Evolutionary conservation across 2,329 filamentous ascomycete genomes (phyloP).

Genomic region (Aspergillus intermedius): DNA sequence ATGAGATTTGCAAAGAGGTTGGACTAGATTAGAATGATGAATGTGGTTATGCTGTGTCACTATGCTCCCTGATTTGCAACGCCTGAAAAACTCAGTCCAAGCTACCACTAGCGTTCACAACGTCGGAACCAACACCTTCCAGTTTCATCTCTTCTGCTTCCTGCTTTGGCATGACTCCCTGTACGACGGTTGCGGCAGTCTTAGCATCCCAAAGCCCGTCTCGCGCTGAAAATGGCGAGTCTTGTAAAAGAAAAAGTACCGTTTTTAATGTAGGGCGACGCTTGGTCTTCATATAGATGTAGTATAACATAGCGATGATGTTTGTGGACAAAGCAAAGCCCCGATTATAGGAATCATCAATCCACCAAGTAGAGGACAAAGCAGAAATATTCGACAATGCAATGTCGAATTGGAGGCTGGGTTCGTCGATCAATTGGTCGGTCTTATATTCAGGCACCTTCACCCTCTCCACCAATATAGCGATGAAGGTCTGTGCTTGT

Average conservation of each 20-base stretch:
- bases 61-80: not conserved
- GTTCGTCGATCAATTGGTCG: not conserved
- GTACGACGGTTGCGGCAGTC: slow-evolving; percentile 10
- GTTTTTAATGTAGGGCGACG: slow-evolving; percentile 5
- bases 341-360: slow-evolving; percentile 1
- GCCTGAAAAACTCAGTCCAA: not conserved
- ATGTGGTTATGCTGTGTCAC: not conserved
- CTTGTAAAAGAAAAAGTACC: slow-evolving; percentile 12
- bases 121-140: not conserved
- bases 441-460: slow-evolving; percentile 2
- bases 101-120: not conserved
- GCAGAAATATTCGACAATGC: slow-evolving; percentile 1
- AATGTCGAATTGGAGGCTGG: not conserved
- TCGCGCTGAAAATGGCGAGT: slow-evolving; percentile 8
- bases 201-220: slow-evolving; percentile 19
- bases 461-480: slow-evolving; percentile 1
- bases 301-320: slow-evolving; percentile 17
- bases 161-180: not conserved
- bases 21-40: not conserved
- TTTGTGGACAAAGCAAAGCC: slow-evolving; percentile 18
- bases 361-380: not conserved
- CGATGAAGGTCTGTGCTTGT: slow-evolving; percentile 10
- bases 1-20: slow-evolving; percentile 39
- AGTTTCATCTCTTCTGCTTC: not conserved
- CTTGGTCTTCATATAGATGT: slow-evolving; percentile 17